Evolutionary conservation across 2,329 filamentous ascomycete species (phyloP), one percentile per base, ranked within the genome.

Genomic region (Phialemoniopsis sp.): DNA sequence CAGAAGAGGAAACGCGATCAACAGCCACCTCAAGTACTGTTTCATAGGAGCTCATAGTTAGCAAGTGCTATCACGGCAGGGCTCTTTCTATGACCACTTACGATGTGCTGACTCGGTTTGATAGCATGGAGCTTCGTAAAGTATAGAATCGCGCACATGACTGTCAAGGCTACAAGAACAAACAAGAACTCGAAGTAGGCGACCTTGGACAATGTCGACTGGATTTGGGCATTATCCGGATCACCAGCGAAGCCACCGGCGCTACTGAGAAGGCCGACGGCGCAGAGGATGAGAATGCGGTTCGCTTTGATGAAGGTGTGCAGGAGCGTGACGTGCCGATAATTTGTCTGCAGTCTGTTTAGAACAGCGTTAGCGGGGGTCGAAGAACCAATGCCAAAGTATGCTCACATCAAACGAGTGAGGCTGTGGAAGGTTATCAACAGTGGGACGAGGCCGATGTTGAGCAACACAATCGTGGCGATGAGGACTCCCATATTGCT

Each of bases 21-120:
- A 13, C 13, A 32, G 15, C 34, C 35, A 38, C 14, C 34, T 26
- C 13, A 39, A 29, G 28, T 44, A 44, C 42, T 44, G 29, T 13
- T 16, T 17, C 13, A 26, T n/a, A 19, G 21, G 10, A n/a, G 14
- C 15, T n/a, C 32, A 12, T 33, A 13, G 13, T 16, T 8, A n/a
- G 30, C 14, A 15, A 17, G 12, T 18, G 17, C 32, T 10, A 33
- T 7, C 7, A 13, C 12, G 18, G 14, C 5, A 15, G 18, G 13
- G 15, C 15, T 13, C 32, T 12, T 15, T n/a, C n/a, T 4, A 33
- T 10, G 21, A 26, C 21, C 21, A 26, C 21, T 26, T 26, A 26
- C 21, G 6, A 26, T 26, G 21, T 26, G 21, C 21, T 26, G 21
- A 26, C 21, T 26, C 10, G 6, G 21, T 26, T 26, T 26, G 21